Evolutionary conservation across 164 flowering plant genomes (phyloP), one percentile per base, ranked within the genome.

Genomic region (Platanus orientalis): DNA sequence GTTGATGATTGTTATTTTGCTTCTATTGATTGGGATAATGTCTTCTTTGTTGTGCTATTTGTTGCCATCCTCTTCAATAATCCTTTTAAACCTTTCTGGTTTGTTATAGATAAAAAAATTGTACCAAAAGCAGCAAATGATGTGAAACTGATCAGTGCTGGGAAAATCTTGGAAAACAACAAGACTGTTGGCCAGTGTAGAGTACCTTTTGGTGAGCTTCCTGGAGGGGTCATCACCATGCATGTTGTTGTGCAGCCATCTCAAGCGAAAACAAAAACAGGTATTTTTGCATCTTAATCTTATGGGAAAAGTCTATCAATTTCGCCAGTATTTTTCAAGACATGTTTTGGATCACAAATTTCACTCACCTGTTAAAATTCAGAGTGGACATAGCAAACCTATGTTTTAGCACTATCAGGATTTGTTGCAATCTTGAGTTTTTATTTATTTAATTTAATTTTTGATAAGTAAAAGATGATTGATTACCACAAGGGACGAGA

Each of bases 161-260:
- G 84, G 21, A 75, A 75, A 61, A 72, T 80, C 24, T 71, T 80
- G 73, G 84, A 80, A 42, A 78, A 80, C 75, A 75, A 65, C 70
- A 75, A 67, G 66, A 73, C 79, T 19, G 71, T 78, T n/a, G 76
- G 75, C 24, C 81, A 80, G 60, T 77, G 79, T 60, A 73, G 67
- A 74, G 47, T 53, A 53, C 84, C 84, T 21, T 71, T 73, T 54
- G 77, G 74, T 61, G 81, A 80, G 54, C 71, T 73, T 67, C 76
- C 76, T 0, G 71, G 74, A 40, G 81, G 75, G 34, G 74, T 71
- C 36, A 78, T 75, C 49, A 80, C 78, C 49, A 80, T 80, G 84
- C 84, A 80, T 70, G 84, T 80, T 25, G 73, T 80, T 61, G 77
- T 80, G 68, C 83, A 79, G 63, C 83, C 78, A 59, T 73, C 79